phyloP scores from a whole-genome alignment of 2,329 filamentous ascomycete species.

The Claviceps capensis region DNA sequence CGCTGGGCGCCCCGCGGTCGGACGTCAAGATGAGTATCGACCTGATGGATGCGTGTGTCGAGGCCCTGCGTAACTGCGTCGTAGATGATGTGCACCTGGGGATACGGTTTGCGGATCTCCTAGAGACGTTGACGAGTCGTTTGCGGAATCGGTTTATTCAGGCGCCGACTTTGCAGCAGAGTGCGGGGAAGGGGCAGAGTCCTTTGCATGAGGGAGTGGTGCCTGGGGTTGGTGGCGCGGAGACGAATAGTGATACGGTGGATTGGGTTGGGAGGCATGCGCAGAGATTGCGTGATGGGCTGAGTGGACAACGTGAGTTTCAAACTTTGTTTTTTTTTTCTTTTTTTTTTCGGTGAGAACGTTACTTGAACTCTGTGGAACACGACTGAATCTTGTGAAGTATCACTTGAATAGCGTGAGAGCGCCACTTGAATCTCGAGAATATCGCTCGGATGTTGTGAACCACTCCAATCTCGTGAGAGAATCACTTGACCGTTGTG shows the following conservation, averaged over 20 bases:
- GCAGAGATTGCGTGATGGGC: conserved; percentile 26
- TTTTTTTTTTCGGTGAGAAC: background rate
- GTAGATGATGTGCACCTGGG: conserved; percentile 77
- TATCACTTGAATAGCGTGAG: no score
- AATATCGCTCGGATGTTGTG: no score
- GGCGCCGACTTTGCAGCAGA: conserved; percentile 35
- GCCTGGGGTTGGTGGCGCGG: background rate
- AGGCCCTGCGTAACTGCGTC: conserved; percentile 61
- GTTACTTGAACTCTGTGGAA: background rate
- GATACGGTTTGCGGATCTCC: conserved; percentile 69
- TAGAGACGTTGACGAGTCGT: conserved; percentile 64
- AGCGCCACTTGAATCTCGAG: background rate
- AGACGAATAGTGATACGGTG: conserved; percentile 5
- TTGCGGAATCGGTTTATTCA: conserved; percentile 63
- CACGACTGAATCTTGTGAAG: no score
- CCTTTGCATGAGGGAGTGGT: conserved; percentile 21
- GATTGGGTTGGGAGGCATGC: conserved; percentile 25
- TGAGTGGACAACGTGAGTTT: conserved; percentile 23
- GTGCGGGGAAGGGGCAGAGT: conserved; percentile 27
- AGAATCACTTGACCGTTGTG: no score
- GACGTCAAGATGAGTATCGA: conserved; percentile 64
- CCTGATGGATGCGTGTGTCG: conserved; percentile 61
- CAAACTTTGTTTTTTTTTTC: background rate
- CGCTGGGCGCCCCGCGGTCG: conserved; percentile 62
- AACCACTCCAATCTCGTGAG: no score